Conservation (phyloP, 176 grass and related monocot genomes). For the Leersia perrieri region DNA sequence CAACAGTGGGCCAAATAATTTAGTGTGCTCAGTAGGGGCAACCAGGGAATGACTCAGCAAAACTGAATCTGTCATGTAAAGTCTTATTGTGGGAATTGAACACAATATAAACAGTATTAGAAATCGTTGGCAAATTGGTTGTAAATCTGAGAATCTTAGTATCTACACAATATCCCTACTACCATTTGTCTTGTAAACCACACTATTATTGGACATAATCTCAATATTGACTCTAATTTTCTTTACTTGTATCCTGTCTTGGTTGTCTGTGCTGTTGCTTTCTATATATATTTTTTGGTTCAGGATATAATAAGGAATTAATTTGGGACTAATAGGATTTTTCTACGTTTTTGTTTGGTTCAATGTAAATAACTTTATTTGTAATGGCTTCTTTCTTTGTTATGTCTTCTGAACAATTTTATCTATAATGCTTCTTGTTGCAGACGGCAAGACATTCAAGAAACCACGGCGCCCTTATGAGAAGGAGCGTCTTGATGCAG, state of each 20-base stretch:
- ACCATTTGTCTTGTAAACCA: background rate
- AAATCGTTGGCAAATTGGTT: background rate
- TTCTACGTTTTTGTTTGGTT: background rate
- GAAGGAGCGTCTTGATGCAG: slow-evolving; percentile 39
- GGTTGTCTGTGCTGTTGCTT: background rate
- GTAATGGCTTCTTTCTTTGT: background rate
- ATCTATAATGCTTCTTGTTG: background rate
- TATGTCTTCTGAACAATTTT: background rate
- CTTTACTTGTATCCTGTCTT: background rate
- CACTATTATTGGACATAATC: background rate
- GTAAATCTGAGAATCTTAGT: background rate
- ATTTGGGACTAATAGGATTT: background rate
- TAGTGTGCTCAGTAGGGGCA: background rate
- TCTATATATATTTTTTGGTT: background rate
- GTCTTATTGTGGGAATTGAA: background rate
- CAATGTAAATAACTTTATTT: background rate
- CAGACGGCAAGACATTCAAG: slow-evolving; percentile 47
- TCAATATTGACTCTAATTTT: background rate
- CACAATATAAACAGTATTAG: background rate
- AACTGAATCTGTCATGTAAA: background rate
- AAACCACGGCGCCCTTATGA: slow-evolving; percentile 30
- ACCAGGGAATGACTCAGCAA: background rate
- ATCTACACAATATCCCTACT: background rate
- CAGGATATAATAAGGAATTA: background rate
- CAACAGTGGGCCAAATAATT: background rate